phyloP scores from a whole-genome alignment of 83 land plant genomes.

The Picea mariana region DNA sequence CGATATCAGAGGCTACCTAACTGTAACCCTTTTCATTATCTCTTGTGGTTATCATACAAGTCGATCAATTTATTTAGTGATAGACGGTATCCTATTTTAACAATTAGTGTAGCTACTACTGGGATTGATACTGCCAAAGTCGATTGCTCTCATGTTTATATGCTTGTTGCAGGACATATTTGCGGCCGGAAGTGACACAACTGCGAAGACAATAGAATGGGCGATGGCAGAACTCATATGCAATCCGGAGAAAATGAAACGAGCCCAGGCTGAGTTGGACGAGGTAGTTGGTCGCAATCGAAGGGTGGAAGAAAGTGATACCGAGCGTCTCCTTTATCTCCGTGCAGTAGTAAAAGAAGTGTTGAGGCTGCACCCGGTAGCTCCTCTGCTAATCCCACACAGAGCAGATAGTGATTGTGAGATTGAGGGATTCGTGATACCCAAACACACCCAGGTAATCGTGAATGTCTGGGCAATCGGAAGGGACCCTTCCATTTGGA shows the following conservation, averaged over 20 bases:
- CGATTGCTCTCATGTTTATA: neutral
- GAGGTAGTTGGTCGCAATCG: neutral
- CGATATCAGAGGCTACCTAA: neutral
- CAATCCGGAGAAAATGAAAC: neutral
- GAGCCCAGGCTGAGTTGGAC: neutral
- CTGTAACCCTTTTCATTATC: neutral
- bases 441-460: too few species aligned
- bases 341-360: slow-evolving; percentile 1
- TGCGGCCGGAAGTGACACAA: slow-evolving; percentile 22
- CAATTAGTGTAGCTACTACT: too few species aligned
- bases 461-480: too few species aligned
- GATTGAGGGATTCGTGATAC: too few species aligned
- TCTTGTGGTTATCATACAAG: too few species aligned
- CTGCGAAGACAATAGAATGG: slow-evolving; percentile 21
- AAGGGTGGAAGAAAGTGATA: slow-evolving; percentile 2
- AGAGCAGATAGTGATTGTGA: neutral
- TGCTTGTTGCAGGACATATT: slow-evolving; percentile 24
- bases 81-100: too few species aligned
- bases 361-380: slow-evolving; percentile 3
- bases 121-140: too few species aligned
- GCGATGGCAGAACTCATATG: too few species aligned
- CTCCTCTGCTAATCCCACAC: neutral
- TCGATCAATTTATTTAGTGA: too few species aligned
- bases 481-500: too few species aligned
- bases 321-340: neutral